A percentile compares a stretch with the other conserved stretches of the same genome.
These are phyloP conservation scores for Huntiella abstrusa DNA, from an alignment of 2,329 filamentous ascomycete genomes.

Conservation along the genomic window DNA sequence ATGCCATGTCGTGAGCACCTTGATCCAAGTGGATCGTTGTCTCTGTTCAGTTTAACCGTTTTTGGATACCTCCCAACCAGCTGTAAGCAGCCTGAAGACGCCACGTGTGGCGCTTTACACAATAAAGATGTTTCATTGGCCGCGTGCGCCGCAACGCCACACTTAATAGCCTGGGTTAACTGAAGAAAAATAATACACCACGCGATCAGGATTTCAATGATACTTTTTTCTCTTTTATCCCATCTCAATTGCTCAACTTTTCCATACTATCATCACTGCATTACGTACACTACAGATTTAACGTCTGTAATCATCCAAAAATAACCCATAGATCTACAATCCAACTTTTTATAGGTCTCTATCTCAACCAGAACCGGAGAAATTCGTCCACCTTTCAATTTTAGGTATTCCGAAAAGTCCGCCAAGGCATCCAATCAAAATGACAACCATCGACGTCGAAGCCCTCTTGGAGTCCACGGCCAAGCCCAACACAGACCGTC, in stretches of 20 bases:
- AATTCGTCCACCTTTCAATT: too few relatives aligned
- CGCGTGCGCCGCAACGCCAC: neutral
- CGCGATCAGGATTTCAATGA: conserved; percentile 3
- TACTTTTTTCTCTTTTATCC: neutral
- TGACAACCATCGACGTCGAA: conserved; percentile 55
- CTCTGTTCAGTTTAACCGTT: neutral
- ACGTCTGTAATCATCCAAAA: neutral
- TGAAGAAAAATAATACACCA: neutral
- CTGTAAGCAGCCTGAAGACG: neutral
- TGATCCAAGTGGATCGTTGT: neutral
- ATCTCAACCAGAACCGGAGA: neutral
- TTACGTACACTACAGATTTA: too few relatives aligned
- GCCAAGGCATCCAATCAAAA: conserved; percentile 13
- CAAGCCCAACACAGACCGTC: conserved; percentile 31
- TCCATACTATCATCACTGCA: neutral
- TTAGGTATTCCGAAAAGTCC: neutral
- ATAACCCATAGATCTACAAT: neutral
- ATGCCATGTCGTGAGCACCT: neutral
- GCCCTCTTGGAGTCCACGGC: conserved; percentile 76
- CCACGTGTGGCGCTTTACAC: conserved; percentile 1
- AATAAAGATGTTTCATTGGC: neutral
- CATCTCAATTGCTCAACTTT: neutral
- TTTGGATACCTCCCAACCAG: neutral
- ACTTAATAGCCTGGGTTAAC: neutral
- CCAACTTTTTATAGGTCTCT: neutral